These are phyloP conservation scores for Saksenaea vasiformis DNA, from an alignment of 371 early-diverging fungal species.

Conservation along the genomic window DNA sequence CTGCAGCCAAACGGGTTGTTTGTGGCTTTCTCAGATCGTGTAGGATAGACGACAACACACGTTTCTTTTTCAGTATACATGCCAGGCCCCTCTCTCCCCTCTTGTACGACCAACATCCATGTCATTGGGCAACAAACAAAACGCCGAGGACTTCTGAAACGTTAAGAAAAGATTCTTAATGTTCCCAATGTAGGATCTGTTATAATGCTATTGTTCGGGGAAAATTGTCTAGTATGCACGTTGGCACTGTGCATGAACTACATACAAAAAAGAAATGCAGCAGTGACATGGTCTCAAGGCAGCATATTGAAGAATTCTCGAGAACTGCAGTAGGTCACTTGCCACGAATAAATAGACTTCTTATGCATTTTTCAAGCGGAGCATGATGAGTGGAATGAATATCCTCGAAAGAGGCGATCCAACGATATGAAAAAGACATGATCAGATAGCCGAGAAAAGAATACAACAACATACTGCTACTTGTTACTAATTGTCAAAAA, in stretches of 20 bases:
- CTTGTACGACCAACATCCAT: not conserved
- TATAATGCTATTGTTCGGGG: conserved; percentile 2
- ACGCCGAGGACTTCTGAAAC: not conserved
- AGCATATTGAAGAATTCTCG: not conserved
- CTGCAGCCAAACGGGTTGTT: not conserved
- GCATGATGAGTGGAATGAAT: too few relatives aligned
- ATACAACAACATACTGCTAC: too few relatives aligned
- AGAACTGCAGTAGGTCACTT: not conserved
- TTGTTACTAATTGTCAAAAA: too few relatives aligned
- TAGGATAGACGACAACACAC: not conserved
- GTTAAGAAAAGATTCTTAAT: not conserved
- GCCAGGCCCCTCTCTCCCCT: not conserved
- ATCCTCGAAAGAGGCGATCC: too few relatives aligned
- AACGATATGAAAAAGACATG: too few relatives aligned
- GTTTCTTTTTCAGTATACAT: not conserved
- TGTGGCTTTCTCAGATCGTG: not conserved
- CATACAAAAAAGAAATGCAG: not conserved
- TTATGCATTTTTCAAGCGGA: too few relatives aligned
- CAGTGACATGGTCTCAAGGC: not conserved
- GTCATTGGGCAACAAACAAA: not conserved
- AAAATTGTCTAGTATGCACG: conserved; percentile 1
- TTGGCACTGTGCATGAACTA: not conserved
- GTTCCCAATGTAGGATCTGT: not conserved
- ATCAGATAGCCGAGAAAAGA: too few relatives aligned
- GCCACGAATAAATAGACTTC: too few relatives aligned